Evolutionary conservation across 2,329 filamentous ascomycete species (phyloP).

Genomic region (Raffaelea albimanens): DNA sequence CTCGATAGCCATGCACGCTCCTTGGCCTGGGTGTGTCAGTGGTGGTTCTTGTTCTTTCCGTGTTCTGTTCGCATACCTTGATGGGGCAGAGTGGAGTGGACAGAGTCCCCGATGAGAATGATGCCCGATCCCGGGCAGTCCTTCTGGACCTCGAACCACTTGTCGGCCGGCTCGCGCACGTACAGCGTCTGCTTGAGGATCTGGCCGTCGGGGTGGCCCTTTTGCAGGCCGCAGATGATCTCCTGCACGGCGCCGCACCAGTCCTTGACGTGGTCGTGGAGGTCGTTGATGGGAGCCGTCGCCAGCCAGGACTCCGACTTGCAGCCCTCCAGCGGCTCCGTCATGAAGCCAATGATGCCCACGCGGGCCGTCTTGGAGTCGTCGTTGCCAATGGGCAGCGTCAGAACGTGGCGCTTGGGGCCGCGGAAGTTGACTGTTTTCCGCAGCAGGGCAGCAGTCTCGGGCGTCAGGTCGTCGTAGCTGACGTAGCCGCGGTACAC

Average conservation of each 20-base stretch:
- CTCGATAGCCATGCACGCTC: slow-evolving; percentile 33
- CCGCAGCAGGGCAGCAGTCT: slow-evolving; percentile 33
- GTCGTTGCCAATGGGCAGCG: slow-evolving; percentile 25
- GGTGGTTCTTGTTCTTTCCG: background rate
- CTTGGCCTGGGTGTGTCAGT: slow-evolving; percentile 21
- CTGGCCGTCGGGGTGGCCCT: slow-evolving; percentile 17
- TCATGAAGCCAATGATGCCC: slow-evolving; percentile 23
- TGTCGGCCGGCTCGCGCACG: slow-evolving; percentile 28
- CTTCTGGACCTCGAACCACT: slow-evolving; percentile 27
- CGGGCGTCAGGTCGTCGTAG: slow-evolving; percentile 10
- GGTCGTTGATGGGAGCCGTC: slow-evolving; percentile 27
- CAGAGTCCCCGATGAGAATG: slow-evolving; percentile 45
- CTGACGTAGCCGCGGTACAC: slow-evolving; percentile 43
- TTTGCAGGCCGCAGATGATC: slow-evolving; percentile 35
- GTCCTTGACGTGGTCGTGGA: slow-evolving; percentile 28
- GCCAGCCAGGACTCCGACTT: slow-evolving; percentile 16
- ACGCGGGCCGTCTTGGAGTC: slow-evolving; percentile 20
- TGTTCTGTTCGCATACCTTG: slow-evolving; percentile 18
- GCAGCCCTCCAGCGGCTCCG: slow-evolving; percentile 14
- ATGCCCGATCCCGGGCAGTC: slow-evolving; percentile 39
- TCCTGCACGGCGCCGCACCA: slow-evolving; percentile 30
- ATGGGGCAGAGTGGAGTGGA: slow-evolving; percentile 45
- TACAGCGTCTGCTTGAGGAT: slow-evolving; percentile 19
- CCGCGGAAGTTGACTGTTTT: slow-evolving; percentile 44
- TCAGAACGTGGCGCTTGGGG: slow-evolving; percentile 25